A percentile compares a stretch with the other conserved stretches of the same genome.
Evolutionary conservation across 345 rosid genomes (phyloP).

Genomic region (Cochlearia excelsa): DNA sequence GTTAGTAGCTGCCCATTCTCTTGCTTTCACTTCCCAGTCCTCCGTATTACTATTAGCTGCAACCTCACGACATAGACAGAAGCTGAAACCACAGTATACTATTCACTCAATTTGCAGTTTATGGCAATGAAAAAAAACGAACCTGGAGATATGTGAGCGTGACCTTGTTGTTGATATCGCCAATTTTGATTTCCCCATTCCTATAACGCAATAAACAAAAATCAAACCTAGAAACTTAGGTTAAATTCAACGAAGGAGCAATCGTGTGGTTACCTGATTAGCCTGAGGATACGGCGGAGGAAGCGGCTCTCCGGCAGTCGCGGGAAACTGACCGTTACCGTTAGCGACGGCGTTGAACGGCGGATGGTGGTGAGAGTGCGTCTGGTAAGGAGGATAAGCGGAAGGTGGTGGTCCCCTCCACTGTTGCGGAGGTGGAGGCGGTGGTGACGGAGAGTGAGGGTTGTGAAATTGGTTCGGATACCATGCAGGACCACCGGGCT

Average conservation of each 20-base stretch:
- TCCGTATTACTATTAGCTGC: conserved; percentile 57
- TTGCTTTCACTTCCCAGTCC: conserved; percentile 97
- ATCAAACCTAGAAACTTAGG: conserved; percentile 4
- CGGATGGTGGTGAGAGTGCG: conserved; percentile 43
- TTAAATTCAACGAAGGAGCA: conserved; percentile 1
- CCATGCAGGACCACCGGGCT: conserved; percentile 43
- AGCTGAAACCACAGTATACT: conserved; percentile 1
- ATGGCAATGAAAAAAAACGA: background rate
- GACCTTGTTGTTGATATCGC: conserved; percentile 68
- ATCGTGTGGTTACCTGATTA: conserved; percentile 38
- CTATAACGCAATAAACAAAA: conserved; percentile 40
- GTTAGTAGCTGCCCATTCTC: conserved; percentile 79
- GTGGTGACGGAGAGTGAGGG: conserved; percentile 50
- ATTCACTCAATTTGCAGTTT: conserved; percentile 16
- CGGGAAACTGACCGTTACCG: conserved; percentile 43
- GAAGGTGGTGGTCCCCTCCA: conserved; percentile 44
- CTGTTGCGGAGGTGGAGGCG: conserved; percentile 51
- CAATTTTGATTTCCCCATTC: conserved; percentile 72
- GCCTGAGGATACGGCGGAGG: conserved; percentile 42
- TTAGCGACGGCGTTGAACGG: conserved; percentile 39
- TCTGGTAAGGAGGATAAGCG: conserved; percentile 39
- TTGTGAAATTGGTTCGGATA: conserved; percentile 52
- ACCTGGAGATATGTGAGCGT: conserved; percentile 54
- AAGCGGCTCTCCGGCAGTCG: conserved; percentile 42
- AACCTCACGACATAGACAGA: conserved; percentile 23